Evolutionary conservation across 1,284 basidiomycete genomes (phyloP), one percentile per base, ranked within the genome.

Genomic region (Lignosus rhinocerotis): DNA sequence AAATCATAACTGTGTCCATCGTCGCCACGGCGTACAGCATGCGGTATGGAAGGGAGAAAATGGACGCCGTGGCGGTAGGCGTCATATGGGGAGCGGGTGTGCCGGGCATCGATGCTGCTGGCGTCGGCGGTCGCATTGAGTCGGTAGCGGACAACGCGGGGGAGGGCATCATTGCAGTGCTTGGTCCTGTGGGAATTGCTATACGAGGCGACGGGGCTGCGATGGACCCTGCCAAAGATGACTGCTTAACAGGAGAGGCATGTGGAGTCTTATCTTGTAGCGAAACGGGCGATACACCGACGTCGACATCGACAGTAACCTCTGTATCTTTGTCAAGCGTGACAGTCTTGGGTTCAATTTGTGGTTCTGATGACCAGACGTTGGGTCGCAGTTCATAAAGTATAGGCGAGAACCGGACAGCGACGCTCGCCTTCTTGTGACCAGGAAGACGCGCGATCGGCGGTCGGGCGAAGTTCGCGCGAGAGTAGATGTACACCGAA

Each of bases 11-110:
- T 1, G 93, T 91, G 72, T 99, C 96, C 85, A 96, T 97, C 25
- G 96, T 98, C 44, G 95, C 93, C 9, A 99, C 93, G 0, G 97
- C 95, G 70, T 93, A 99, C 43, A 98, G 75, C 88, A 98, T 93
- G 47, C 96, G 83, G 72, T 98, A 98, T 0, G 95, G 93, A 51
- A 98, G 75, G 11, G 92, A 87, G 71, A 99, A 97, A 7, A 97
- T 80, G 30, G 88, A 87, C 16, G 78, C 79, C 1, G 83, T 80
- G 8, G 72, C 59, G 10, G 65, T 69, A 30, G 73, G 51, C 31
- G 63, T 64, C 39, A 63, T 60, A 12, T 54, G 46, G 5, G 62
- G 62, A 4, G 73, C 74, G 1, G 83, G 83, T 0, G 82, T 82
- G 2, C 80, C 72, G 0, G 83, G 80, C 64, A 83, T 86, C n/a